phyloP scores from a whole-genome alignment of 148 eudicot species.

The Heliosperma pusillum region DNA sequence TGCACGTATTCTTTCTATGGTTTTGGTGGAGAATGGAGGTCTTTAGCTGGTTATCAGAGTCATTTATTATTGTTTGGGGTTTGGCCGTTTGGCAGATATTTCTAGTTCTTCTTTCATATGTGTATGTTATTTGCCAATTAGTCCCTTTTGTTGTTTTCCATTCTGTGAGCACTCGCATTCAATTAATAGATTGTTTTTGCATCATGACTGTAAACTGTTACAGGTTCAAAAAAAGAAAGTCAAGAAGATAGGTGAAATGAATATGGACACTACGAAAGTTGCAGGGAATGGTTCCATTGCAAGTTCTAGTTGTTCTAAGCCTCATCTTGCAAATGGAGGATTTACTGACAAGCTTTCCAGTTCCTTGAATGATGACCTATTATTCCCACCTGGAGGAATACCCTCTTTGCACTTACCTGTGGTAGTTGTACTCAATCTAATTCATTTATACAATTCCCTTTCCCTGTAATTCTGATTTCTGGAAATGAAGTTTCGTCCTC shows the following conservation, averaged over 20 bases:
- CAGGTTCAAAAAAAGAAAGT: slow-evolving; percentile 84
- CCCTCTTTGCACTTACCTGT: slow-evolving; percentile 58
- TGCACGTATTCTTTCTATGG: neutral
- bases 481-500: neutral
- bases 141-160: neutral
- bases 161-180: neutral
- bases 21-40: neutral
- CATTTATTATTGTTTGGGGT: neutral
- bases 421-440: slow-evolving; percentile 56
- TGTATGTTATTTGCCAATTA: neutral
- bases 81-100: neutral
- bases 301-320: slow-evolving; percentile 47
- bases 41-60: neutral
- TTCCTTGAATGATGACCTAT: slow-evolving; percentile 37
- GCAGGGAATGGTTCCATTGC: slow-evolving; percentile 48
- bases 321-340: slow-evolving; percentile 53
- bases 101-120: neutral
- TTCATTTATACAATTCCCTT: neutral
- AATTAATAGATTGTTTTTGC: slow-evolving; percentile 21
- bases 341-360: slow-evolving; percentile 34
- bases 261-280: slow-evolving; percentile 45
- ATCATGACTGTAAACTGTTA: slow-evolving; percentile 12
- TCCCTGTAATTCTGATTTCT: neutral
- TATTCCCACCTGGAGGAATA: slow-evolving; percentile 44
- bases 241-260: slow-evolving; percentile 69